A percentile compares a stretch with the other conserved stretches of the same genome.
These are phyloP conservation scores for Penicillium sp. DNA, from an alignment of 2,329 filamentous ascomycete genomes.

Conservation along the genomic window DNA sequence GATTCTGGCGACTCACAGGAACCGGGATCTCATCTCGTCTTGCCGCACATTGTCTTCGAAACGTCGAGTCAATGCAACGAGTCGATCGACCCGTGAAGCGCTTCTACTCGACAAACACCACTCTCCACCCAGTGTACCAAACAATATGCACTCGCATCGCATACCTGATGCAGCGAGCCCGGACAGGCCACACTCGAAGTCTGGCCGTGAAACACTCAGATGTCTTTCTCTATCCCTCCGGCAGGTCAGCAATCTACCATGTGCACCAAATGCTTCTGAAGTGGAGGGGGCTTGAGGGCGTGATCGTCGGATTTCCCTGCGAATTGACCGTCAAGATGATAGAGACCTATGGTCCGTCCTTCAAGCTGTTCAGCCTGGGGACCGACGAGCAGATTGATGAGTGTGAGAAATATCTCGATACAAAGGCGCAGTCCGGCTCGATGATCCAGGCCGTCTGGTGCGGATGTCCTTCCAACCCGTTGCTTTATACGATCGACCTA, in stretches of 20 bases:
- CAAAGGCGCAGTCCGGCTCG: slow-evolving; percentile 32
- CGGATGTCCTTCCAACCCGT: slow-evolving; percentile 54
- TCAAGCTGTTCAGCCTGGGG: slow-evolving; percentile 54
- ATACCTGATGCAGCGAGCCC: background rate
- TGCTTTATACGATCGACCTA: slow-evolving; percentile 49
- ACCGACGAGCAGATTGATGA: slow-evolving; percentile 46
- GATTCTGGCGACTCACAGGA: background rate
- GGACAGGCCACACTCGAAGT: background rate
- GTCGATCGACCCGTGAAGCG: background rate
- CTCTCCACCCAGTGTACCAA: slow-evolving; percentile 1
- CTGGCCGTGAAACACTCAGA: slow-evolving; percentile 35
- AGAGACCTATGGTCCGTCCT: slow-evolving; percentile 42
- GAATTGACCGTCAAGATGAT: slow-evolving; percentile 54
- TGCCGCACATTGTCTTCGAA: background rate
- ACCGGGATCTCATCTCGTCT: background rate
- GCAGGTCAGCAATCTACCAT: slow-evolving; percentile 57
- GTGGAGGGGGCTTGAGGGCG: slow-evolving; percentile 33
- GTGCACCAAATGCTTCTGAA: slow-evolving; percentile 44
- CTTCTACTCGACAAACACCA: background rate
- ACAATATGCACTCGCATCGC: slow-evolving; percentile 3
- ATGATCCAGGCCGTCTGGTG: slow-evolving; percentile 51
- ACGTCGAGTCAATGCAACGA: background rate
- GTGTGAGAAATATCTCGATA: slow-evolving; percentile 51
- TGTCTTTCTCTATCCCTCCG: slow-evolving; percentile 57
- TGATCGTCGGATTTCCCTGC: slow-evolving; percentile 54